Conservation (phyloP, 2,329 filamentous ascomycete species). For the Fusarium protoensiforme region DNA sequence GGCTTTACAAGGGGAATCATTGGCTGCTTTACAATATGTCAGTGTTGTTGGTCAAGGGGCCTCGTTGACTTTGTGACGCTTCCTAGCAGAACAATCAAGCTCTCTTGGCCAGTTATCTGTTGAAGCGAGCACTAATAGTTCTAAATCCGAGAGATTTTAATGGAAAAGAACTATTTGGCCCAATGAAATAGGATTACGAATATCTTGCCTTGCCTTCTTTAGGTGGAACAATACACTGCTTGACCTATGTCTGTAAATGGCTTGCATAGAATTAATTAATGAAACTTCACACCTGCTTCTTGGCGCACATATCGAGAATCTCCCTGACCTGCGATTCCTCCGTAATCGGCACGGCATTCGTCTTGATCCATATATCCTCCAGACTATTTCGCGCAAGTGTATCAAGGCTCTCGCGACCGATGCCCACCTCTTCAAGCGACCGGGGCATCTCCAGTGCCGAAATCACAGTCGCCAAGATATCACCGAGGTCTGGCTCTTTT, state of each 20-base stretch:
- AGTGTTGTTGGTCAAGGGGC: neutral
- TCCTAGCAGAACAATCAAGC: neutral
- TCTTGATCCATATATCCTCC: slow-evolving; percentile 60
- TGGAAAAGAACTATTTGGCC: neutral
- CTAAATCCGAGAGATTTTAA: too few relatives aligned
- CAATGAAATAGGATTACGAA: neutral
- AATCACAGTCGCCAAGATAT: slow-evolving; percentile 63
- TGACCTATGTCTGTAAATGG: neutral
- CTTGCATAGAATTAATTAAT: neutral
- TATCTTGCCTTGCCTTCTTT: neutral
- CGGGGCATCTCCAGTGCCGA: slow-evolving; percentile 64
- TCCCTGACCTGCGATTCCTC: slow-evolving; percentile 61
- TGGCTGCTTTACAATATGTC: neutral
- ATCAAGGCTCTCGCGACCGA: slow-evolving; percentile 60
- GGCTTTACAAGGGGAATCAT: neutral
- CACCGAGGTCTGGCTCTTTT: slow-evolving; percentile 56
- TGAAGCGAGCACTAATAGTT: neutral
- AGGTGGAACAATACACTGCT: neutral
- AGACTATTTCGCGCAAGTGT: slow-evolving; percentile 60
- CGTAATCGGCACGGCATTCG: slow-evolving; percentile 61
- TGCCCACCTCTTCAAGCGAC: slow-evolving; percentile 61
- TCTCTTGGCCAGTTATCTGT: neutral
- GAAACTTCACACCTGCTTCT: neutral
- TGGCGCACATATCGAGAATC: slow-evolving; percentile 56
- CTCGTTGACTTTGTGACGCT: neutral